phyloP scores from a whole-genome alignment of 2,329 filamentous ascomycete genomes.

The Didymella keratinophila region DNA sequence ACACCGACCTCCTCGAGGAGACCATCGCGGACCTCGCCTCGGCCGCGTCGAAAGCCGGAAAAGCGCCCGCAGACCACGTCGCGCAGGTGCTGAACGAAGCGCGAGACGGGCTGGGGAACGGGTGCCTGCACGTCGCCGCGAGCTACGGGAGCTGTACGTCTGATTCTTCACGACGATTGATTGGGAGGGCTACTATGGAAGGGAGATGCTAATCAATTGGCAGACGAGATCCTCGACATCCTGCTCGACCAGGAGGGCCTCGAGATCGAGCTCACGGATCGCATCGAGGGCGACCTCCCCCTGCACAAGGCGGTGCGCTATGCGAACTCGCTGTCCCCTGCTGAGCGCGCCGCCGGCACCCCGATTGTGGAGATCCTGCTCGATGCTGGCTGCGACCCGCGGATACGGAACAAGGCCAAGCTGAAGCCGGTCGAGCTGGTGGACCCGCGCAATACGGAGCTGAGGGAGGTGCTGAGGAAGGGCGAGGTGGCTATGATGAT shows the following conservation, averaged over 20 bases:
- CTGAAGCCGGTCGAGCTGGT: constrained; percentile 75
- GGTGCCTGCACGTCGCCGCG: constrained; percentile 89
- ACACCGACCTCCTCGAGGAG: constrained; percentile 82
- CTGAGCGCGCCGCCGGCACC: constrained; percentile 72
- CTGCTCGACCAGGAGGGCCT: constrained; percentile 84
- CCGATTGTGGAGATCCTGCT: constrained; percentile 80
- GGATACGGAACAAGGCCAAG: constrained; percentile 74
- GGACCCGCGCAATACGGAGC: constrained; percentile 71
- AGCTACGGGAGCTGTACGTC: constrained; percentile 81
- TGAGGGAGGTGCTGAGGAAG: constrained; percentile 71
- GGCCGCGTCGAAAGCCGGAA: constrained; percentile 58
- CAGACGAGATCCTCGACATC: constrained; percentile 81
- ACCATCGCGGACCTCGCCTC: constrained; percentile 66
- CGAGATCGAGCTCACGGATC: constrained; percentile 81
- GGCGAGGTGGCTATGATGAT: constrained; percentile 70
- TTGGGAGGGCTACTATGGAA: not conserved
- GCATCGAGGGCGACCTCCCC: constrained; percentile 76
- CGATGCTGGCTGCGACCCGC: constrained; percentile 75
- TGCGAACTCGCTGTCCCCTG: constrained; percentile 72
- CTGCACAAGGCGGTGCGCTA: constrained; percentile 81
- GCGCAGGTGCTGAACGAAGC: constrained; percentile 84
- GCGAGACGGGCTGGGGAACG: constrained; percentile 84
- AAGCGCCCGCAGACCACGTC: constrained; percentile 65
- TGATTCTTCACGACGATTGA: not conserved
- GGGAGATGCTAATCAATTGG: not conserved